phyloP scores from a whole-genome alignment of 1,284 basidiomycete species.

The Apiotrichum siamense region DNA sequence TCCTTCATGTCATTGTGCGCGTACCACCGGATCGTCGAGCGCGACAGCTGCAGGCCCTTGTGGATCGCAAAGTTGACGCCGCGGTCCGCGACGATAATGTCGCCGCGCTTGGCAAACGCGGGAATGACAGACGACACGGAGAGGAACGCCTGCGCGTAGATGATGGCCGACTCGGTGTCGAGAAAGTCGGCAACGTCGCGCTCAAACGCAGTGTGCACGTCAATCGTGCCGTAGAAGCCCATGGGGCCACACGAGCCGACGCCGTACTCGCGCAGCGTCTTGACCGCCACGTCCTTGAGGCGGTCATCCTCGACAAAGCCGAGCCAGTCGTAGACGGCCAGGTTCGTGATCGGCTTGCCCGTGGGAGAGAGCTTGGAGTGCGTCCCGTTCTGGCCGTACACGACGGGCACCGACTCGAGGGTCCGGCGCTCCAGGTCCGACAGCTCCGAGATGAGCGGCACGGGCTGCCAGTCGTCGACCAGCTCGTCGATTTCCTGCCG shows the following conservation, averaged over 20 bases:
- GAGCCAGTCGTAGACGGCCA: constrained; percentile 89
- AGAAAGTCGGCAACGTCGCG: constrained; percentile 84
- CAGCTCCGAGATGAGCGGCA: constrained; percentile 61
- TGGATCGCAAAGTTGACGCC: constrained; percentile 92
- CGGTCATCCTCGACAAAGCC: constrained; percentile 82
- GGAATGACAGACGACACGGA: constrained; percentile 92
- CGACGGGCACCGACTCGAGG: constrained; percentile 66
- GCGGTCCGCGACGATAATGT: constrained; percentile 96
- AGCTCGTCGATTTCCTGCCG: constrained; percentile 95
- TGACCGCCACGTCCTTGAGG: constrained; percentile 78
- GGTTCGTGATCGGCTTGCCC: constrained; percentile 74
- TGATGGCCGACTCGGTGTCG: constrained; percentile 78
- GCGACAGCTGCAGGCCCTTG: constrained; percentile 93
- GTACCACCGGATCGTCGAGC: constrained; percentile 89
- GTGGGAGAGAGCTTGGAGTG: constrained; percentile 69
- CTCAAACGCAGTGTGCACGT: constrained; percentile 88
- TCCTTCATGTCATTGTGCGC: constrained; percentile 92
- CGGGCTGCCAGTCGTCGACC: constrained; percentile 90
- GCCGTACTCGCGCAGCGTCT: constrained; percentile 85
- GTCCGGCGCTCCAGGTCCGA: constrained; percentile 62
- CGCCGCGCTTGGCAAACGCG: constrained; percentile 95
- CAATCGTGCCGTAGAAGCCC: constrained; percentile 95
- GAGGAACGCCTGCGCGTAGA: constrained; percentile 92
- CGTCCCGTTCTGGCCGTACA: constrained; percentile 73
- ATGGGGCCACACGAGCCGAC: constrained; percentile 94